A percentile compares a stretch with the other conserved stretches of the same genome.
Conservation (phyloP, 129 eudicot species). For the carrot (Daucus carota) region DNA sequence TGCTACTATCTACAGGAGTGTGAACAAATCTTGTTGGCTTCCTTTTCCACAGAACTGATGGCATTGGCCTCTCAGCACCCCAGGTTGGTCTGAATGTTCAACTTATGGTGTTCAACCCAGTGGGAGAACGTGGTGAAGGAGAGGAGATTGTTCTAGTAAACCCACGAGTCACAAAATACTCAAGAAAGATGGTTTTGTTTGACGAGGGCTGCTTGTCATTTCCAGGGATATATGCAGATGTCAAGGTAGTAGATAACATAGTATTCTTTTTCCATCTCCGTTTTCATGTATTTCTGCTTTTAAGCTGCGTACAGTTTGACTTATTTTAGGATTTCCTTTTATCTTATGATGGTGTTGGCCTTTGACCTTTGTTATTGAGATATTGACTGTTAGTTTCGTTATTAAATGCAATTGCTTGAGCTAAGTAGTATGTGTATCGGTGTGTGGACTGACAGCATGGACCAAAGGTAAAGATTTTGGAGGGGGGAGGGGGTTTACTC, state of each 20-base stretch:
- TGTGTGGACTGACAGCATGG: background rate
- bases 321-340: background rate
- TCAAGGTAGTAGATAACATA: conserved; percentile 34
- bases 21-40: conserved; percentile 47
- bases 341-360: background rate
- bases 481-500: too few species aligned
- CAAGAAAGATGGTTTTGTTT: conserved; percentile 43
- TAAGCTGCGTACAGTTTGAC: background rate
- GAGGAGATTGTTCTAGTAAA: conserved; percentile 85
- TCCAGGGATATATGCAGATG: conserved; percentile 78
- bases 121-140: conserved; percentile 88
- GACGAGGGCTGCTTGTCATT: conserved; percentile 92
- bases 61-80: conserved; percentile 96
- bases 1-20: conserved; percentile 32
- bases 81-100: conserved; percentile 86
- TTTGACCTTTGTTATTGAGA: background rate
- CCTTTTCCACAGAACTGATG: conserved; percentile 80
- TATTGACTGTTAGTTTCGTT: background rate
- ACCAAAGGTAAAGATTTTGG: background rate
- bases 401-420: background rate
- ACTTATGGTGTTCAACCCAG: conserved; percentile 93
- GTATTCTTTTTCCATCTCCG: background rate
- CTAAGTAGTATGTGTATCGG: background rate
- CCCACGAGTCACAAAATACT: conserved; percentile 59
- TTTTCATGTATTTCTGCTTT: background rate